Percentiles rank a stretch among this genome's conserved stretches.
Conservation (phyloP, 257 asterid species). For the Solanum appendiculatum region DNA sequence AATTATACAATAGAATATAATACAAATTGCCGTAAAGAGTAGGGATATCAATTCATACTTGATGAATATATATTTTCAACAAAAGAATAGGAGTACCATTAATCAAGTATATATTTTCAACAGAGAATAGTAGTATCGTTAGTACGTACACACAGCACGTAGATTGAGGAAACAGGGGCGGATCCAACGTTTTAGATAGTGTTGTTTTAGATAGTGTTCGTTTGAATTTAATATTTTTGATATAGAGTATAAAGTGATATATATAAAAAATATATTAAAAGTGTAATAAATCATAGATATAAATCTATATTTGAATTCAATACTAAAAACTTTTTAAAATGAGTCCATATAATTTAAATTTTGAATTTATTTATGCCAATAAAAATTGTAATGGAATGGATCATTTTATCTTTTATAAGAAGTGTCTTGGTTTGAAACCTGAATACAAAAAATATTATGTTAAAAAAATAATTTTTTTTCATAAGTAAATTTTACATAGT, state of each 20-base stretch:
- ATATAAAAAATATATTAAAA: neutral
- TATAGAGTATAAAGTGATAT: neutral
- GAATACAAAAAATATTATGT: neutral
- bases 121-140: neutral
- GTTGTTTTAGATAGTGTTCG: rapidly evolving
- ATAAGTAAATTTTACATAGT: no score
- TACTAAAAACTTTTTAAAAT: no score
- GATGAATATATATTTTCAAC: neutral
- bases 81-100: neutral
- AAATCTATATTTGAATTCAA: neutral
- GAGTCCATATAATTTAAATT: neutral
- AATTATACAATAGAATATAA: neutral
- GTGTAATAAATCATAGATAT: neutral
- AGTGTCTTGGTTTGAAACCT: neutral
- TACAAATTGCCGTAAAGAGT: neutral
- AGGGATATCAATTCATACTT: neutral
- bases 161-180: neutral
- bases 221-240: neutral
- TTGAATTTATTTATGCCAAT: neutral
- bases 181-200: neutral
- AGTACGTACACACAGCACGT: neutral
- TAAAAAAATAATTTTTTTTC: no score
- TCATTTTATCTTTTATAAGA: neutral
- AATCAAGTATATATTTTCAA: neutral
- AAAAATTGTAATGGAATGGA: neutral